Evolutionary conservation across 148 eudicot genomes (phyloP), one percentile per base, ranked within the genome.

Genomic region (Cornus controversa): DNA sequence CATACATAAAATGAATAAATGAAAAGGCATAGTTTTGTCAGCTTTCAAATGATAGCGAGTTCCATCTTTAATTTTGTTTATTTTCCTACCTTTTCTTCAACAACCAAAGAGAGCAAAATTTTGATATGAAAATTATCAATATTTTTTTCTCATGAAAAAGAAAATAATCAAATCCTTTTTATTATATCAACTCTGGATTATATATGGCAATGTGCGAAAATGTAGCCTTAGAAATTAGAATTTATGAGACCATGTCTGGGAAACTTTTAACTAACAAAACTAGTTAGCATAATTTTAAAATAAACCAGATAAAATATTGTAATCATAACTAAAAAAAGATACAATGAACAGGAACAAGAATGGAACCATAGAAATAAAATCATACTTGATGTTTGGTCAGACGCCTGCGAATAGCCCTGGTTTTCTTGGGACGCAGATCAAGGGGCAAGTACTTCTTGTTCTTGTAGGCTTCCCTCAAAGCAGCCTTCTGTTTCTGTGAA

Each of bases 341-440:
- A 50, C 20, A 50, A 50, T 50, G 20, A 50, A 50, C 57, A 50
- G 20, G 20, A 11, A 50, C 15, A 20, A 60, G 7, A 60, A n/a
- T 14, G 15, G 20, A 31, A 31, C 34, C 34, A 31, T 3, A 54
- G 1, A 10, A 15, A 16, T 69, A 28, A 34, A 37, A 14, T 22
- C 24, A 3, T 78, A 91, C 96, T 90, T 91, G 96, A 83, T 91
- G 96, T 85, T 91, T 89, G 71, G 93, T 89, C 4, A 92, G 90
- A 62, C 94, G 91, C 24, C 87, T 85, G 18, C 97, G 94, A 73
- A 92, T 92, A 54, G 94, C 97, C 64, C 97, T 80, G 71, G 97
- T 92, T 86, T 92, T 92, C 91, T 92, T 92, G 25, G 97, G 94
- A 36, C 97, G 97, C 37, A 92, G 87, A 79, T 92, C 97, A 77